Percentiles rank a stretch among this genome's conserved stretches.
Conservation (phyloP, 495 filamentous ascomycete species). For the Tuber brumale region DNA sequence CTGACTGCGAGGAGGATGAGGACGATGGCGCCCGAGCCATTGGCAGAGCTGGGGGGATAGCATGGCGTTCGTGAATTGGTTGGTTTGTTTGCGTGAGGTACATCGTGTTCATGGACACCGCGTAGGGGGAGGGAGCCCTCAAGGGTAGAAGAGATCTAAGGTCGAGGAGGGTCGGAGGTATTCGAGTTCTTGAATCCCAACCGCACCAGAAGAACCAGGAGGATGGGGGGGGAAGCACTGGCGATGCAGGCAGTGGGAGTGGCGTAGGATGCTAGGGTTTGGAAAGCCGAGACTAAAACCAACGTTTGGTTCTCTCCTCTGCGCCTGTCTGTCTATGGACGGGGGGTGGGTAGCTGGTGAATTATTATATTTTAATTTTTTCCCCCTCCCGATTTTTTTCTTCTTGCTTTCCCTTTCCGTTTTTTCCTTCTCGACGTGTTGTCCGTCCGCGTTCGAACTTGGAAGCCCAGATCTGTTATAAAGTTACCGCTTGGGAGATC, state of each 20-base stretch:
- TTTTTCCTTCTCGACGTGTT: constrained; percentile 13
- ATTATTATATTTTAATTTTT: constrained; percentile 12
- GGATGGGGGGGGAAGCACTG: constrained; percentile 12
- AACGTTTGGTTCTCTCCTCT: constrained; percentile 14
- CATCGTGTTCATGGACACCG: constrained; percentile 36
- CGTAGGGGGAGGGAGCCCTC: constrained; percentile 14
- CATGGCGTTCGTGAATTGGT: constrained; percentile 23
- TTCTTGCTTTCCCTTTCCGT: constrained; percentile 15
- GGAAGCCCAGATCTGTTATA: constrained; percentile 29
- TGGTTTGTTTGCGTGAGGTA: constrained; percentile 28
- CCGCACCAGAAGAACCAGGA: neutral
- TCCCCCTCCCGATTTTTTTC: neutral
- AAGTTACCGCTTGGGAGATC: constrained; percentile 16
- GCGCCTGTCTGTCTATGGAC: neutral
- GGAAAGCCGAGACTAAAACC: constrained; percentile 15
- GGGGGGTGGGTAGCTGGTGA: neutral
- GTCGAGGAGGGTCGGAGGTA: constrained; percentile 23
- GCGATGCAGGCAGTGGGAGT: constrained; percentile 22
- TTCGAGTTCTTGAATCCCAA: constrained; percentile 30
- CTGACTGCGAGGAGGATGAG: constrained; percentile 31
- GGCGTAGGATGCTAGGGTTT: constrained; percentile 19
- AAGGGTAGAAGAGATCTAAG: constrained; percentile 14
- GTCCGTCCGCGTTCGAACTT: neutral
- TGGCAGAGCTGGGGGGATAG: constrained; percentile 29
- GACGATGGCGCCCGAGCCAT: constrained; percentile 37